Conservation (phyloP, 371 early-diverging fungal genomes). For the Quaeritorhiza haematococci region DNA sequence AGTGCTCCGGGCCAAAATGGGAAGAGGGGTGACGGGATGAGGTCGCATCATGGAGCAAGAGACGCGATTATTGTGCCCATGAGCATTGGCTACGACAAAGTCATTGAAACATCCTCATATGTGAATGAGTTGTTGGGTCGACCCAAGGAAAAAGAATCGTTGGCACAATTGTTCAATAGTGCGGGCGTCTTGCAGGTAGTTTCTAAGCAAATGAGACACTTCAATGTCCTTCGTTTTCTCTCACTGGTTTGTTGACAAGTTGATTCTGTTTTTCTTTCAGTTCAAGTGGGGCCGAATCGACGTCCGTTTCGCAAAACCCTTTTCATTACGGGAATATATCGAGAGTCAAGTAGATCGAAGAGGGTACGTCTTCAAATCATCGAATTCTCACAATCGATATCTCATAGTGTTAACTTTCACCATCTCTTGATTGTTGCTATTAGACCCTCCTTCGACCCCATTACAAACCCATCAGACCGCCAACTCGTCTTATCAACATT, state of each 20-base stretch:
- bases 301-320: constrained; percentile 76
- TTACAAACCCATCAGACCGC: constrained; percentile 14
- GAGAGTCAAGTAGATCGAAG: constrained; percentile 22
- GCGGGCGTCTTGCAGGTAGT: constrained; percentile 29
- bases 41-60: no score
- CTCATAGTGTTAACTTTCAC: constrained; percentile 6
- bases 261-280: constrained; percentile 23
- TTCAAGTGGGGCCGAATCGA: constrained; percentile 71
- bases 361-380: constrained; percentile 13
- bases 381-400: not conserved
- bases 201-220: no score
- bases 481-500: constrained; percentile 29
- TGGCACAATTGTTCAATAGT: constrained; percentile 42
- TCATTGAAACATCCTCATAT: constrained; percentile 78
- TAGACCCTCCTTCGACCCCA: constrained; percentile 11
- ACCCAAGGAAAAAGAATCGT: constrained; percentile 77
- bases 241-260: not conserved
- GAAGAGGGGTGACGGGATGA: no score
- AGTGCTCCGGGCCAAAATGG: no score
- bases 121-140: constrained; percentile 75
- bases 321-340: constrained; percentile 64
- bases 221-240: not conserved
- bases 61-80: constrained; percentile 81
- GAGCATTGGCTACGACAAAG: constrained; percentile 81
- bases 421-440: not conserved